Evolutionary conservation across 495 filamentous ascomycete genomes (phyloP).

Genomic region (Neurospora sp.): DNA sequence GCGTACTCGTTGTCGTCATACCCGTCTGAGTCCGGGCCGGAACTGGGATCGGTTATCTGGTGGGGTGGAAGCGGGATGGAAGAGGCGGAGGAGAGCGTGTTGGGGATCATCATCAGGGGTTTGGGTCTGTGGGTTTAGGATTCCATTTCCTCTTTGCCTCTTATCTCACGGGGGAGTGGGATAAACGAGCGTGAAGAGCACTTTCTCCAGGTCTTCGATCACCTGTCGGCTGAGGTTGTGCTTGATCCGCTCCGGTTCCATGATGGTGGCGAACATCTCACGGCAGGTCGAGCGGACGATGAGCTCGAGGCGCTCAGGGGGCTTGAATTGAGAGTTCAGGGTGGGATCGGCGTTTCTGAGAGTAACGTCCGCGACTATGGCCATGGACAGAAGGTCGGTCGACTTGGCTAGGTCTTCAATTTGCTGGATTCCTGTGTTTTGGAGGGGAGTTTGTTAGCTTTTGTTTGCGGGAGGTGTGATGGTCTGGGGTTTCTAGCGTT

Average conservation of each 20-base stretch:
- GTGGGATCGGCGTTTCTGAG: neutral
- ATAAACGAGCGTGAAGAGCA: slow-evolving; percentile 17
- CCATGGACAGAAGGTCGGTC: neutral
- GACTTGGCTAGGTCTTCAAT: neutral
- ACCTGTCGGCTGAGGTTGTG: neutral
- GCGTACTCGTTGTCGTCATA: neutral
- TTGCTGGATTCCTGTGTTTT: no score
- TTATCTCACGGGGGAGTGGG: slow-evolving; percentile 9
- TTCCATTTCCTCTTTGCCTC: neutral
- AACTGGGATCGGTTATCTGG: neutral
- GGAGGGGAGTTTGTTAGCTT: neutral
- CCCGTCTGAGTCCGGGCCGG: neutral
- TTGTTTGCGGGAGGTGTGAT: no score
- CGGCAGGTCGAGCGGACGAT: neutral
- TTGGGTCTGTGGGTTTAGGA: neutral
- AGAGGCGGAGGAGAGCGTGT: neutral
- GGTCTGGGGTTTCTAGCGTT: no score
- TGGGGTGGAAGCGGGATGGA: neutral
- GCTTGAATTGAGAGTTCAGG: neutral
- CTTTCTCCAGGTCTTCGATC: slow-evolving; percentile 8
- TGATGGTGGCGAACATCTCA: neutral
- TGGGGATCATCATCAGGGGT: neutral
- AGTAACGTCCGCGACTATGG: neutral
- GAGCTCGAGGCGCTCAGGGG: neutral
- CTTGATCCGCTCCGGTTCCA: neutral